Conservation (phyloP, 257 asterid species). For the Ballota nigra region DNA sequence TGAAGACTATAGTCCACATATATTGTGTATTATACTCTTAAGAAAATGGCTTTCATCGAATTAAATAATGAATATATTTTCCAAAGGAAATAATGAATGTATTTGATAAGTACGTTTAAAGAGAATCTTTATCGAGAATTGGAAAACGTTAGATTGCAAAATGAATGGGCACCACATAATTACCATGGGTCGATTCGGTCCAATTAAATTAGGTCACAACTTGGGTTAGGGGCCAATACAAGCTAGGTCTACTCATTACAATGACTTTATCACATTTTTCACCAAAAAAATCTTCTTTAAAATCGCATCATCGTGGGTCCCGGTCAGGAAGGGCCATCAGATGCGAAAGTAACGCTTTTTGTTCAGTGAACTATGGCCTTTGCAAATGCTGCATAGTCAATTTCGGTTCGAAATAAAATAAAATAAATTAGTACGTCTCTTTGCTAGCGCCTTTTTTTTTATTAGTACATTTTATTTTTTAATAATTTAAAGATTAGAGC, state of each 20-base stretch:
- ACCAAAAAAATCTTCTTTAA: not conserved
- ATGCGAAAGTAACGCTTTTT: not conserved
- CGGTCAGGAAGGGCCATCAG: not conserved
- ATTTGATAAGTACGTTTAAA: not conserved
- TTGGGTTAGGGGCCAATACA: not conserved
- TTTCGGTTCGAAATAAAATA: too few relatives aligned
- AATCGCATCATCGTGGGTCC: not conserved
- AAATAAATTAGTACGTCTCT: too few relatives aligned
- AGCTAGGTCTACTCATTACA: not conserved
- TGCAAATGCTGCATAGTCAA: too few relatives aligned
- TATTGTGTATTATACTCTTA: too few relatives aligned
- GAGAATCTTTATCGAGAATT: not conserved
- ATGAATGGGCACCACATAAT: conserved; percentile 24
- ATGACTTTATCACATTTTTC: not conserved
- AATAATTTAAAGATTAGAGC: too few relatives aligned
- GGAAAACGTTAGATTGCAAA: not conserved
- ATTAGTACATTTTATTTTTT: too few relatives aligned
- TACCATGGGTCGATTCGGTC: not conserved
- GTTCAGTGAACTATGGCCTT: not conserved
- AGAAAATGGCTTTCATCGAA: not conserved
- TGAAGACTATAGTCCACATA: too few relatives aligned
- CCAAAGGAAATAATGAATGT: too few relatives aligned
- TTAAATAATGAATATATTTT: not conserved
- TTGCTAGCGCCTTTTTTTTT: not conserved
- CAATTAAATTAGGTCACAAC: not conserved